These are phyloP conservation scores for Orbilia oligospora DNA, from an alignment of 2,329 filamentous ascomycete species.

Conservation along the genomic window DNA sequence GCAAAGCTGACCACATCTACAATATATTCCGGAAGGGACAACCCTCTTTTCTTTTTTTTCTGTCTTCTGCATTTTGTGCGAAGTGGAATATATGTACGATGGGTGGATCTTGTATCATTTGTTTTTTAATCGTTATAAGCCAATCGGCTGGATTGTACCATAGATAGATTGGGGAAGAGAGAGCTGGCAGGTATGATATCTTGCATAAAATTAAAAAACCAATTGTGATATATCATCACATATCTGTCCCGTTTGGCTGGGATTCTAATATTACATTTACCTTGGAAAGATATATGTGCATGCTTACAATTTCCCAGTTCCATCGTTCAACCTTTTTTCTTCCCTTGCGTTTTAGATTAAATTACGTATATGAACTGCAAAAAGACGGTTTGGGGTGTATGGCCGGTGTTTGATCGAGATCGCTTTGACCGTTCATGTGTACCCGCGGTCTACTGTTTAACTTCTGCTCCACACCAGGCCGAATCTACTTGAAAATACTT, in stretches of 20 bases:
- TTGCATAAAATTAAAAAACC: neutral
- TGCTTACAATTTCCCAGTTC: neutral
- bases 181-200: neutral
- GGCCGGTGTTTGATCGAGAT: neutral
- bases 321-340: no score
- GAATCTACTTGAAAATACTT: no score
- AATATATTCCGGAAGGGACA: constrained; percentile 22
- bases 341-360: neutral
- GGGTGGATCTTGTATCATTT: neutral
- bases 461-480: no score
- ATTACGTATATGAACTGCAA: neutral
- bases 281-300: neutral
- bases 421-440: neutral
- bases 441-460: no score
- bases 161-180: neutral
- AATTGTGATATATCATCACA: constrained; percentile 16
- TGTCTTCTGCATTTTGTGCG: neutral
- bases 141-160: constrained; percentile 30
- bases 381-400: neutral
- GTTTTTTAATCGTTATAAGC: neutral
- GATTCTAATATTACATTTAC: neutral
- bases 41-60: neutral
- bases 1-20: neutral
- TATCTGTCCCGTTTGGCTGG: neutral
- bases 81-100: neutral